Conservation (phyloP, 2,329 filamentous ascomycete genomes). For the Epichloe uncinata region DNA sequence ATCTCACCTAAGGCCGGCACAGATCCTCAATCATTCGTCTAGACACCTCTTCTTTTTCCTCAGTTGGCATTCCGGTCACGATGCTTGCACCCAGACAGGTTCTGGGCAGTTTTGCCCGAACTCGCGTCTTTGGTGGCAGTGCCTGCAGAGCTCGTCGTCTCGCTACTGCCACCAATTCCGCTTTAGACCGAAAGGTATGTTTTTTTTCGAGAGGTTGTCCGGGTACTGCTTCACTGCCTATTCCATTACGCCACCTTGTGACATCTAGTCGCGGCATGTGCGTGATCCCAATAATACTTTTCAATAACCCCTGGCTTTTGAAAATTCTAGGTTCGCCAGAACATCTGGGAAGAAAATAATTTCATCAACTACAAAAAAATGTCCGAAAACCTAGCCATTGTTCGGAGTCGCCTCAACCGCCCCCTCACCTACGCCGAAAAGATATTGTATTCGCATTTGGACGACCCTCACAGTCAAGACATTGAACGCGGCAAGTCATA, state of each 20-base stretch:
- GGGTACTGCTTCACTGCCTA: neutral
- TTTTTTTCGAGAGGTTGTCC: neutral
- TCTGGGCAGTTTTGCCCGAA: conserved; percentile 50
- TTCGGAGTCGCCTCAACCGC: conserved; percentile 78
- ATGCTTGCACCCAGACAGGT: conserved; percentile 63
- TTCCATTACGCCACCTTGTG: neutral
- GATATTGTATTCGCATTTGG: conserved; percentile 96
- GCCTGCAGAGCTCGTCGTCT: conserved; percentile 56
- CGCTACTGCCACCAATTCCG: conserved; percentile 74
- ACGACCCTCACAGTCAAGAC: conserved; percentile 91
- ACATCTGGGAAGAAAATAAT: conserved; percentile 89
- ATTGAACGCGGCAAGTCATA: conserved; percentile 94
- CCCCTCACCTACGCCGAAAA: conserved; percentile 95
- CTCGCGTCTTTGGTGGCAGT: conserved; percentile 39
- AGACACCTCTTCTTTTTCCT: conserved; percentile 15
- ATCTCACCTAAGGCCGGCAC: conserved; percentile 11
- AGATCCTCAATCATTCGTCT: conserved; percentile 9
- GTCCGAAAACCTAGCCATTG: conserved; percentile 90
- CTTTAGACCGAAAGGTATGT: conserved; percentile 76
- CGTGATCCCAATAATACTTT: neutral
- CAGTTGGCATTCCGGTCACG: conserved; percentile 25
- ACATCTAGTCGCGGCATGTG: neutral
- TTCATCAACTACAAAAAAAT: conserved; percentile 99
- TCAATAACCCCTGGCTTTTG: neutral
- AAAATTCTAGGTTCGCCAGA: conserved; percentile 63